phyloP scores from a whole-genome alignment of 2,329 filamentous ascomycete genomes.

The Cladosporium oxysporum region DNA sequence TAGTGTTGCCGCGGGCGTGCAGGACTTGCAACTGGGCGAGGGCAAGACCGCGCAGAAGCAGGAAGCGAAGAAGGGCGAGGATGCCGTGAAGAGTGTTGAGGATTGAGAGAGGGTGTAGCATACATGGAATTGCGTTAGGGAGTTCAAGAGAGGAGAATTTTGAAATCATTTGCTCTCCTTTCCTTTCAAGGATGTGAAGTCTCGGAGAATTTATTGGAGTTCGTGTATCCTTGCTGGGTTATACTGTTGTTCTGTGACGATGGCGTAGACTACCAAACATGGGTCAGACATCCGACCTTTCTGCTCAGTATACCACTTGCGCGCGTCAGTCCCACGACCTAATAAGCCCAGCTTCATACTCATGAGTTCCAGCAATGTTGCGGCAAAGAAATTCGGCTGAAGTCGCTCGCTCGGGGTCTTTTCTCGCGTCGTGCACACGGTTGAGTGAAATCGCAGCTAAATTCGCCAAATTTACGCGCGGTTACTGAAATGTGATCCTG shows the following conservation, averaged over 20 bases:
- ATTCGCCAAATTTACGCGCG: not conserved
- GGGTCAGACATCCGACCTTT: no score
- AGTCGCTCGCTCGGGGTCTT: no score
- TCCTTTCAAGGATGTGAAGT: not conserved
- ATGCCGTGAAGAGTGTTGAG: conserved; percentile 41
- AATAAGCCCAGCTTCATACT: no score
- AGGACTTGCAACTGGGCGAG: conserved; percentile 24
- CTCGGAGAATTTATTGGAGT: not conserved
- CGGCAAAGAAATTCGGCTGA: no score
- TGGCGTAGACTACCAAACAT: not conserved
- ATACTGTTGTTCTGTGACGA: not conserved
- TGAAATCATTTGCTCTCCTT: not conserved
- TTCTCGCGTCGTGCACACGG: no score
- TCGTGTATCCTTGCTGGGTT: not conserved
- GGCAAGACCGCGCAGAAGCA: conserved; percentile 26
- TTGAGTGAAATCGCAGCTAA: not conserved
- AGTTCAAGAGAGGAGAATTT: not conserved
- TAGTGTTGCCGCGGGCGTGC: conserved; percentile 23
- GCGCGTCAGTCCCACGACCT: no score
- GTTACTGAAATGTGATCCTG: not conserved
- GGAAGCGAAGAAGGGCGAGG: conserved; percentile 31
- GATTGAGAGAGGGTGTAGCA: conserved; percentile 30
- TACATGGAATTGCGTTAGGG: not conserved
- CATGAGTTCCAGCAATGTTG: no score
- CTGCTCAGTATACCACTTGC: no score